phyloP scores from a whole-genome alignment of 164 flowering plant genomes.

The Sedum album region DNA sequence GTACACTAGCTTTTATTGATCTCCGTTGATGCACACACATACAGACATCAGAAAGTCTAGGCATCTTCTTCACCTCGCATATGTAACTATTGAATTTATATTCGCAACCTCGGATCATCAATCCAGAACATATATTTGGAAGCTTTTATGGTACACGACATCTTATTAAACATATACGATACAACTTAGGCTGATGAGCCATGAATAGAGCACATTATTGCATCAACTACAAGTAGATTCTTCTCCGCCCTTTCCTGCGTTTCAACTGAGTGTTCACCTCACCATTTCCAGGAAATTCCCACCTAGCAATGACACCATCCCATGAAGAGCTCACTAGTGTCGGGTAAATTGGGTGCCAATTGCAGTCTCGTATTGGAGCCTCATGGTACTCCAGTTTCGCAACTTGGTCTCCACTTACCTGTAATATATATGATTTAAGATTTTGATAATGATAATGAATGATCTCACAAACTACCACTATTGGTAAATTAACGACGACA shows the following conservation, averaged over 20 bases:
- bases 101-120: too few species aligned
- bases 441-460: too few species aligned
- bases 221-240: background rate
- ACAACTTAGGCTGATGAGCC: too few species aligned
- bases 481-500: background rate
- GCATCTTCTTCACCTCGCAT: too few species aligned
- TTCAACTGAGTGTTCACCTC: constrained; percentile 1
- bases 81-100: too few species aligned
- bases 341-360: constrained; percentile 24
- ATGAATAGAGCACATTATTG: too few species aligned
- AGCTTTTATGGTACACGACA: too few species aligned
- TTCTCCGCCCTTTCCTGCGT: constrained; percentile 6
- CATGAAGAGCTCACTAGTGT: constrained; percentile 23
- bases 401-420: constrained; percentile 24
- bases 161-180: too few species aligned
- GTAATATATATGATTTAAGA: background rate
- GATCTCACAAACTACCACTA: background rate
- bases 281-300: constrained; percentile 22
- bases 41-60: too few species aligned
- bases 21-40: too few species aligned
- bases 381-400: constrained; percentile 18
- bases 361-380: constrained; percentile 23
- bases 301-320: constrained; percentile 19
- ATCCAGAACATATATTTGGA: too few species aligned
- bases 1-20: too few species aligned